Evolutionary conservation across 805 yeast genomes (phyloP).

Genomic region (Candida khao-thaluensis): DNA sequence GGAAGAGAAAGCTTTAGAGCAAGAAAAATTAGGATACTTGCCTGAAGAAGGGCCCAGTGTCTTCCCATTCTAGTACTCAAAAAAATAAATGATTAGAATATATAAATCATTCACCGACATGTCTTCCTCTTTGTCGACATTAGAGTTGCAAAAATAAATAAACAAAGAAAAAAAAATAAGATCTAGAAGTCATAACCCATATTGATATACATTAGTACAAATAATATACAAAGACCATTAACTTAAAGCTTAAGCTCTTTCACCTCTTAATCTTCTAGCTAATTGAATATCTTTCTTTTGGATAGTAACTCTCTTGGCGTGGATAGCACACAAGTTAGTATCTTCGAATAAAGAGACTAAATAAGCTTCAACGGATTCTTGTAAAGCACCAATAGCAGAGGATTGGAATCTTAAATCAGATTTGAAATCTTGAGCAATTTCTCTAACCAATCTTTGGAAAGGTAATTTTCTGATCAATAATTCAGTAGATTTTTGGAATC

Average conservation of each 20-base stretch:
- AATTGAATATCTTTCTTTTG: conserved; percentile 52
- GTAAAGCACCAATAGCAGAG: conserved; percentile 50
- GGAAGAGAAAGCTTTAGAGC: conserved; percentile 46
- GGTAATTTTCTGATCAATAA: conserved; percentile 50
- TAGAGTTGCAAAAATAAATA: conserved; percentile 1
- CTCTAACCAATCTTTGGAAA: conserved; percentile 51
- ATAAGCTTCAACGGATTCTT: conserved; percentile 51
- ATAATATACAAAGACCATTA: conserved; percentile 16
- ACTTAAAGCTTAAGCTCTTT: conserved; percentile 36
- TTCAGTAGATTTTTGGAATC: conserved; percentile 50
- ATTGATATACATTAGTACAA: conserved; percentile 17
- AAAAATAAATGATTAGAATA: too few species aligned
- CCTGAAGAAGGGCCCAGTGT: conserved; percentile 38
- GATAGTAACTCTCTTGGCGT: conserved; percentile 52
- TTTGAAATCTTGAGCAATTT: conserved; percentile 50
- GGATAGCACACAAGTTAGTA: conserved; percentile 52
- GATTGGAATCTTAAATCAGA: conserved; percentile 50
- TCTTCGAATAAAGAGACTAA: conserved; percentile 49
- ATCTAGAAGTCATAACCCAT: conserved; percentile 9
- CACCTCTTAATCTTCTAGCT: conserved; percentile 53
- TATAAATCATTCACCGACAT: too few species aligned
- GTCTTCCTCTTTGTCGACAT: too few species aligned
- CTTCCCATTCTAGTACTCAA: conserved; percentile 40
- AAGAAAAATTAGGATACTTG: conserved; percentile 43
- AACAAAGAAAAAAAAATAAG: too few species aligned